phyloP scores from a whole-genome alignment of 2,329 filamentous ascomycete species.

The Calonectria pauciramosa region DNA sequence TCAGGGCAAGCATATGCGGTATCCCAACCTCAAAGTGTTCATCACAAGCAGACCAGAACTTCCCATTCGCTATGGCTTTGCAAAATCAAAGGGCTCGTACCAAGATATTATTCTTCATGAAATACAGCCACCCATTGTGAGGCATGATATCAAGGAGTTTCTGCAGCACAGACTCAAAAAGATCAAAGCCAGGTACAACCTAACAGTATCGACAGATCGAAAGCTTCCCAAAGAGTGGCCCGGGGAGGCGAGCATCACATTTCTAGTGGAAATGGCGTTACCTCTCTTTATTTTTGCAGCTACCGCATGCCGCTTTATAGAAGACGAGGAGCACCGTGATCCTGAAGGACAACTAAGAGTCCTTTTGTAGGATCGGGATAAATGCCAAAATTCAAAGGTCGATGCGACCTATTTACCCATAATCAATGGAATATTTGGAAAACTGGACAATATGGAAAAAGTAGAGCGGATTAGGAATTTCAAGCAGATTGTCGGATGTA shows the following conservation, averaged over 20 bases:
- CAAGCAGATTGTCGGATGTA: too few species aligned
- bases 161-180: conserved; percentile 47
- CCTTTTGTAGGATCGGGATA: too few species aligned
- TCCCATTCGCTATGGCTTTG: conserved; percentile 53
- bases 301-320: conserved; percentile 50
- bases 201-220: neutral
- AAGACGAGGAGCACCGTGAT: too few species aligned
- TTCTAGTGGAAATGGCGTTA: conserved; percentile 45
- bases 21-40: conserved; percentile 50
- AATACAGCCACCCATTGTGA: conserved; percentile 45
- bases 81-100: conserved; percentile 33
- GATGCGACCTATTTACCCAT: too few species aligned
- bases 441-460: too few species aligned
- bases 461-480: too few species aligned
- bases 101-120: conserved; percentile 53
- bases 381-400: too few species aligned
- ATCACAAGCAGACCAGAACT: conserved; percentile 58
- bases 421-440: too few species aligned
- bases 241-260: neutral
- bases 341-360: too few species aligned
- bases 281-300: conserved; percentile 55
- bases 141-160: conserved; percentile 54
- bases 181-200: conserved; percentile 46
- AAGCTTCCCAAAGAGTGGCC: conserved; percentile 30
- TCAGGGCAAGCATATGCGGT: conserved; percentile 30